Conservation (phyloP, 139 green algal genomes). For the Picochlorum costavermella region DNA sequence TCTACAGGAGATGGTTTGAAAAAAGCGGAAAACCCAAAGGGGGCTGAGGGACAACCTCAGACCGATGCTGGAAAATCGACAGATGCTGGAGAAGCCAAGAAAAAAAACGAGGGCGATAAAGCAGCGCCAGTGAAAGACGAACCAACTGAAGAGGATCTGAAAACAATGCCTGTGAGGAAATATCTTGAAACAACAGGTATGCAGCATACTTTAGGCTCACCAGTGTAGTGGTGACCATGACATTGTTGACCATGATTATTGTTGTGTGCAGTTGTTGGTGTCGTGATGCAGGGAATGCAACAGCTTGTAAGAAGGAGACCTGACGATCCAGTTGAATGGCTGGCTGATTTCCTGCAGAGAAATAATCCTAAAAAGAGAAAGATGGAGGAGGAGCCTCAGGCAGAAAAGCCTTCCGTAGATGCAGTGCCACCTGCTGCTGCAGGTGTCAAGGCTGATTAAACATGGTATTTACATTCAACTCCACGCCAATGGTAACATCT, state of each 20-base stretch:
- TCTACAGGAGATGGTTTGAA: no score
- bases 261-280: constrained; percentile 55
- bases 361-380: constrained; percentile 62
- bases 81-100: no score
- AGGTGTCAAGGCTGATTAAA: no score
- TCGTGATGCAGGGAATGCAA: constrained; percentile 72
- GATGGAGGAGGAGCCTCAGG: background rate
- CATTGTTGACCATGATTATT: background rate
- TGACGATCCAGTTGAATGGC: constrained; percentile 68
- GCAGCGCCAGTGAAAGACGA: background rate
- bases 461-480: no score
- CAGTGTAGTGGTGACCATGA: background rate
- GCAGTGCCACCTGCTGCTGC: no score
- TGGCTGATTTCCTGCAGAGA: constrained; percentile 67
- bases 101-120: no score
- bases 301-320: constrained; percentile 66
- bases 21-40: no score
- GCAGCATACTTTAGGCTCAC: background rate
- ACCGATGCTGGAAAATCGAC: no score
- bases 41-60: no score
- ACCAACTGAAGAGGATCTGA: background rate
- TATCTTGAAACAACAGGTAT: constrained; percentile 53
- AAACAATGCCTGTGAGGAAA: constrained; percentile 50
- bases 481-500: no score
- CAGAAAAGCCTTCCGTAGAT: no score